Percentiles rank a stretch among this genome's conserved stretches.
phyloP scores from a whole-genome alignment of 495 filamentous ascomycete genomes.

The Tuber magnatum region DNA sequence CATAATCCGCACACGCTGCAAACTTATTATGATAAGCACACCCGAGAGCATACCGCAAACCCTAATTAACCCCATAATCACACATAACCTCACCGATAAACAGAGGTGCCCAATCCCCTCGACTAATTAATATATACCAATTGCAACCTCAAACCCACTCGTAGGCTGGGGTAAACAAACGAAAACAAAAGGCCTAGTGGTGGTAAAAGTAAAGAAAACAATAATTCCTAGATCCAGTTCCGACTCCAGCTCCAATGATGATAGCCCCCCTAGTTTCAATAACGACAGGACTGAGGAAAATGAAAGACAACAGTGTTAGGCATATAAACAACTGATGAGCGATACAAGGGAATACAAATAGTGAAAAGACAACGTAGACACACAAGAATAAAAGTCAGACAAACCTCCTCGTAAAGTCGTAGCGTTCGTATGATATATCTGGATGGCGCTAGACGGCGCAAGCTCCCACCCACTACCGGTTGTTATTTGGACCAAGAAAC shows the following conservation, averaged over 20 bases:
- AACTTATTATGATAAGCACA: neutral
- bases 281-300: neutral
- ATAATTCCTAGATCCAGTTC: neutral
- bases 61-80: neutral
- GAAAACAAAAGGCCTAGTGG: neutral
- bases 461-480: neutral
- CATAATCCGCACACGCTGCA: neutral
- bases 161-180: neutral
- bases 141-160: neutral
- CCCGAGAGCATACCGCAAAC: neutral
- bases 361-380: neutral
- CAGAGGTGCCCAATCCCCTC: neutral
- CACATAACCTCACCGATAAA: neutral
- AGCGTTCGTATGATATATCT: neutral
- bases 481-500: neutral
- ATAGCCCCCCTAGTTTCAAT: neutral
- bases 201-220: neutral
- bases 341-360: neutral
- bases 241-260: neutral
- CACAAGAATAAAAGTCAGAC: neutral
- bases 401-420: neutral
- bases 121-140: neutral
- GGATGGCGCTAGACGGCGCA: neutral
- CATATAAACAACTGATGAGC: neutral
- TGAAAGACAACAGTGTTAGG: neutral